phyloP scores from a whole-genome alignment of 2,329 filamentous ascomycete species.

The Conoideocrella luteorostrata region DNA sequence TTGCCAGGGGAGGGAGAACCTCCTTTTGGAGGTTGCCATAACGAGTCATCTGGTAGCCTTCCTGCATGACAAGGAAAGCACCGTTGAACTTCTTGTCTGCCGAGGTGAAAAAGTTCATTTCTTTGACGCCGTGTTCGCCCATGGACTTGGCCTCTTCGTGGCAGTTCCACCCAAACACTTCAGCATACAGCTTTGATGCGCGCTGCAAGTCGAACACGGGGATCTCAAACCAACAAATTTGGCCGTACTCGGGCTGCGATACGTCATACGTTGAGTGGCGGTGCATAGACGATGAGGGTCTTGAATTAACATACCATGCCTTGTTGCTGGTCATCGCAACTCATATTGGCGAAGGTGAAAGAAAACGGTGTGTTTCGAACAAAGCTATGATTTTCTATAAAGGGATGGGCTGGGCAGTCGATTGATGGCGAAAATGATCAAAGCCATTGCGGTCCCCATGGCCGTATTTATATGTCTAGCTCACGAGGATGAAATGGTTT shows the following conservation, averaged over 20 bases:
- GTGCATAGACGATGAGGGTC: neutral
- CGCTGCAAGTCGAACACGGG: constrained; percentile 28
- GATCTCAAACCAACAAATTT: constrained; percentile 33
- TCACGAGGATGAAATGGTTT: too few relatives aligned
- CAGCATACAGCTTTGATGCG: constrained; percentile 30
- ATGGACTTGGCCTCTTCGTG: constrained; percentile 14
- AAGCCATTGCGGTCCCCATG: too few relatives aligned
- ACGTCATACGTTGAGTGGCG: neutral
- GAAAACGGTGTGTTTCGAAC: too few relatives aligned
- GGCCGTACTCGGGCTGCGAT: constrained; percentile 17
- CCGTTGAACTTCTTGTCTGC: constrained; percentile 23
- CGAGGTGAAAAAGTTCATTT: constrained; percentile 28
- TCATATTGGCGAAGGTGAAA: neutral
- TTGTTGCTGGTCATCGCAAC: neutral
- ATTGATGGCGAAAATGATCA: too few relatives aligned
- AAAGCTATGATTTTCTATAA: too few relatives aligned
- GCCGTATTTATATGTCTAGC: too few relatives aligned
- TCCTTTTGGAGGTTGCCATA: constrained; percentile 16
- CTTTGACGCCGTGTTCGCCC: constrained; percentile 18
- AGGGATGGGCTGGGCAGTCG: too few relatives aligned
- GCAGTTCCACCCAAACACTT: constrained; percentile 29
- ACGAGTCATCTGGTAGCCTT: constrained; percentile 22
- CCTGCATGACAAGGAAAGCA: constrained; percentile 27
- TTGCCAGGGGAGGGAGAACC: constrained; percentile 25
- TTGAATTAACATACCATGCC: neutral